Conservation (phyloP, 1,284 basidiomycete genomes). For the Heterobasidion irregulare region DNA sequence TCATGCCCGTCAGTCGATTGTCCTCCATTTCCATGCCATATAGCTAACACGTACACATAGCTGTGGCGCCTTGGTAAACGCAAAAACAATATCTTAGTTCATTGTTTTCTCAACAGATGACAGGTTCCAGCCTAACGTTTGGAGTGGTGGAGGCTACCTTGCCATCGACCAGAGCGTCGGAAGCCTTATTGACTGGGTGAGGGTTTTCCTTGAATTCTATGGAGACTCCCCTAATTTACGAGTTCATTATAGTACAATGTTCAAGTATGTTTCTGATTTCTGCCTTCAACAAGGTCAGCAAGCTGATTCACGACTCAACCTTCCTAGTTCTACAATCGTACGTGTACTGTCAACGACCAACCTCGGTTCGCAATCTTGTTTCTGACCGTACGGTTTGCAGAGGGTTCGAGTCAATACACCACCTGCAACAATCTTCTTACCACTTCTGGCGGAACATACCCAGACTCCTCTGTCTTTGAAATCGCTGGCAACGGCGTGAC, state of each 20-base stretch:
- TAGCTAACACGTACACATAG: constrained; percentile 10
- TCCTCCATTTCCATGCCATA: background rate
- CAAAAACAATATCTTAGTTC: background rate
- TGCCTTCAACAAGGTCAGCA: background rate
- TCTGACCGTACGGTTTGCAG: constrained; percentile 20
- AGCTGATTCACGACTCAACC: background rate
- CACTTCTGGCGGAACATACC: constrained; percentile 41
- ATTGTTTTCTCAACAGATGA: background rate
- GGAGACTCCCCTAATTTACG: background rate
- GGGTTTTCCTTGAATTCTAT: constrained; percentile 2
- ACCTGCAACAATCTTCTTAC: constrained; percentile 47
- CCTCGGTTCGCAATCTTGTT: background rate
- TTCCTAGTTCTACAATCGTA: constrained; percentile 57
- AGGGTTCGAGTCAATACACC: constrained; percentile 49
- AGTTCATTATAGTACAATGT: constrained; percentile 31
- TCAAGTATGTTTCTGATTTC: constrained; percentile 22
- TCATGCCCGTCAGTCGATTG: constrained; percentile 24
- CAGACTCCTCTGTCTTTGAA: constrained; percentile 47
- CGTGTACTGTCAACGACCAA: constrained; percentile 10
- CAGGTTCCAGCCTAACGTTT: constrained; percentile 42
- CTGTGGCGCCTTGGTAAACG: constrained; percentile 42
- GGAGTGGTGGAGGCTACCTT: constrained; percentile 52
- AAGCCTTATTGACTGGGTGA: constrained; percentile 29
- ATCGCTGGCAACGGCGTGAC: constrained; percentile 48
- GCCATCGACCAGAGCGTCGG: constrained; percentile 48